phyloP scores from a whole-genome alignment of 2,329 filamentous ascomycete species.

The Fusarium sacchari region DNA sequence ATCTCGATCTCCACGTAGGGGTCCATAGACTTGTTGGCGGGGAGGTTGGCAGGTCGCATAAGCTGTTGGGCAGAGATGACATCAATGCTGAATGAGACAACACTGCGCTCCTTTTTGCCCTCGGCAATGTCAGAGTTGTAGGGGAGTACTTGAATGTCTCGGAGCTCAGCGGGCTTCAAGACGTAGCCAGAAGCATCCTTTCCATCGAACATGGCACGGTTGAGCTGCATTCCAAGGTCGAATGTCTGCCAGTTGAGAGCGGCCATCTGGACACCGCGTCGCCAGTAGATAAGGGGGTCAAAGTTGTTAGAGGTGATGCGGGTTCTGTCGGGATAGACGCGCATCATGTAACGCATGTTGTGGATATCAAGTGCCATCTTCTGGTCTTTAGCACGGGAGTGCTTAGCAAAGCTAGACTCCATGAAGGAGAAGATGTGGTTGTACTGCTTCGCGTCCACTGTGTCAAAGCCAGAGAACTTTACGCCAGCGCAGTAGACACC shows the following conservation, averaged over 20 bases:
- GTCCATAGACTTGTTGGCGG: constrained; percentile 80
- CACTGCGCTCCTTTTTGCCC: constrained; percentile 79
- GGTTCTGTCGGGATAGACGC: constrained; percentile 87
- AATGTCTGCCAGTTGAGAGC: constrained; percentile 99
- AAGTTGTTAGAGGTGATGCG: constrained; percentile 93
- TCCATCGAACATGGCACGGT: constrained; percentile 96
- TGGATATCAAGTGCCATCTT: constrained; percentile 86
- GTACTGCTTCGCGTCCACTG: constrained; percentile 81
- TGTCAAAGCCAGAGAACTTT: constrained; percentile 85
- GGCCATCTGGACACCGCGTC: constrained; percentile 95
- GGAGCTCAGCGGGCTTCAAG: constrained; percentile 87
- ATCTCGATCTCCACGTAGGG: constrained; percentile 96
- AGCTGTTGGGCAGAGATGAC: constrained; percentile 95
- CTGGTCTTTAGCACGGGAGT: constrained; percentile 78
- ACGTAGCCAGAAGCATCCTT: constrained; percentile 91
- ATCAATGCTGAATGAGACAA: constrained; percentile 85
- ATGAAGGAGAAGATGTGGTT: constrained; percentile 98
- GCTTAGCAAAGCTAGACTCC: constrained; percentile 85
- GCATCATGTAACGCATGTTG: constrained; percentile 91
- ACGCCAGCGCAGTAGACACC: constrained; percentile 80
- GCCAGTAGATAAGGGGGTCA: constrained; percentile 92
- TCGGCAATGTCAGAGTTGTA: constrained; percentile 61
- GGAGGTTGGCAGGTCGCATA: constrained; percentile 80
- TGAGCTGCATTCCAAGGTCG: constrained; percentile 93
- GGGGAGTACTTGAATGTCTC: constrained; percentile 72